These are phyloP conservation scores for Neurospora sp. DNA, from an alignment of 495 filamentous ascomycete genomes.

Conservation along the genomic window DNA sequence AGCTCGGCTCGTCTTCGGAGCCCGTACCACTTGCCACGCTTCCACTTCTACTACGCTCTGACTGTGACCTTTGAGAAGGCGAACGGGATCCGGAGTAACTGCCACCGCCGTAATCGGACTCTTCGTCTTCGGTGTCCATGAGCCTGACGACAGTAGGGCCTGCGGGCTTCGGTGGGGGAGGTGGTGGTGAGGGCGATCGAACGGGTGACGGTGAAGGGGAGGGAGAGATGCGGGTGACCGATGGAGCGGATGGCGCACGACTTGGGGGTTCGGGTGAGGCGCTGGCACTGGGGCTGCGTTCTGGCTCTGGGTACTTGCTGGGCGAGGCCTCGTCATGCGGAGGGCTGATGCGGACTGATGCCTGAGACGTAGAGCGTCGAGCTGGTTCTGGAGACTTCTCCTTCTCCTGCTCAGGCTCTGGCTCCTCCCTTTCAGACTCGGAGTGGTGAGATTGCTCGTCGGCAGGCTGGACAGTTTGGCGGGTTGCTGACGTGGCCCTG, in stretches of 20 bases:
- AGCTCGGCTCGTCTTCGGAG: constrained; percentile 1
- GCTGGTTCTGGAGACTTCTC: not conserved
- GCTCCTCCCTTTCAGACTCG: not conserved
- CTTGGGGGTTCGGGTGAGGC: constrained; percentile 1
- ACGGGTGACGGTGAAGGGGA: not conserved
- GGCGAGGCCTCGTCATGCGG: not conserved
- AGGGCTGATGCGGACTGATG: not conserved
- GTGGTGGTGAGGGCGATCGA: not conserved
- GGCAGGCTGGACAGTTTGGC: not conserved
- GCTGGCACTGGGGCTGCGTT: not conserved
- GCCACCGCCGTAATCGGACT: not conserved
- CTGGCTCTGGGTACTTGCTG: not conserved
- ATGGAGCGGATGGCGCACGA: not conserved
- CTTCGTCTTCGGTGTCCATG: constrained; percentile 13
- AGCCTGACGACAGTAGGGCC: constrained; percentile 23
- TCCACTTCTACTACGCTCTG: not conserved
- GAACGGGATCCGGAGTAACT: not conserved
- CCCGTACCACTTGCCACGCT: not conserved
- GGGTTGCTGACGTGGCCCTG: not conserved
- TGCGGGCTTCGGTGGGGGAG: constrained; percentile 3
- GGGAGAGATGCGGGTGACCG: not conserved
- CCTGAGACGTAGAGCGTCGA: not conserved
- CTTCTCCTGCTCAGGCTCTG: not conserved
- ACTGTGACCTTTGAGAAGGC: not conserved
- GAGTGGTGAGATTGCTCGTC: not conserved